Conservation (phyloP, 2,329 filamentous ascomycete species). For the Bipolaris zeicola region DNA sequence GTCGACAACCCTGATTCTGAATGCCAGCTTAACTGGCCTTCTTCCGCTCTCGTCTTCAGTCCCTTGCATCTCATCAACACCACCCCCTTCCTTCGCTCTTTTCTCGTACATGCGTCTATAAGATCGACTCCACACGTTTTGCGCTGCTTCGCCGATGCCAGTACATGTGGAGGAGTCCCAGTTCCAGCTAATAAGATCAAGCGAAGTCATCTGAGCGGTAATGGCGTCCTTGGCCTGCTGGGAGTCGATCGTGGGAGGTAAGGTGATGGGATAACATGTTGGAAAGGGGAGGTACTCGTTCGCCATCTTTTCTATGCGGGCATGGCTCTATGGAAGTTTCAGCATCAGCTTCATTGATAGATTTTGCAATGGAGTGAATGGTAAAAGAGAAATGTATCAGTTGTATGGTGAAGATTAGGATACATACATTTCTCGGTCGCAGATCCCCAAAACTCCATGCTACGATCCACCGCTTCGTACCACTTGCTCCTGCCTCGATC, state of each 20-base stretch:
- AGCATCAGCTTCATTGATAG: too few species aligned
- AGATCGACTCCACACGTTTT: conserved; percentile 78
- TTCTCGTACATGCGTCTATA: conserved; percentile 66
- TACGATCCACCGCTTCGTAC: conserved; percentile 84
- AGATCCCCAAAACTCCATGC: conserved; percentile 81
- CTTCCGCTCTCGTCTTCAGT: conserved; percentile 21
- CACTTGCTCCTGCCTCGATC: conserved; percentile 74
- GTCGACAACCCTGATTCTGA: conserved; percentile 47
- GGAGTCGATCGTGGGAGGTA: conserved; percentile 37
- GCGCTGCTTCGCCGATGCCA: conserved; percentile 68
- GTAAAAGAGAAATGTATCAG: background rate
- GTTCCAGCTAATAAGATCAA: conserved; percentile 69
- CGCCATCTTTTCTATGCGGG: conserved; percentile 48
- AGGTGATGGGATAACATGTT: conserved; percentile 55
- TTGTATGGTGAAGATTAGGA: too few species aligned
- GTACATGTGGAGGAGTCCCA: conserved; percentile 62
- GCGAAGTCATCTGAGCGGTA: conserved; percentile 56
- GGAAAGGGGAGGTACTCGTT: conserved; percentile 61
- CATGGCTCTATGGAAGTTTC: conserved; percentile 22
- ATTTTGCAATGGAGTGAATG: too few species aligned
- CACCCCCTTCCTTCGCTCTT: conserved; percentile 24
- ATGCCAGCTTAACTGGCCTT: conserved; percentile 43
- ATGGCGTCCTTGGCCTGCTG: conserved; percentile 46
- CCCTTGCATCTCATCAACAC: conserved; percentile 29
- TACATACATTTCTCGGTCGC: conserved; percentile 63